These are phyloP conservation scores for Furcasterigmium sp. DNA, from an alignment of 2,329 filamentous ascomycete species.

Conservation along the genomic window DNA sequence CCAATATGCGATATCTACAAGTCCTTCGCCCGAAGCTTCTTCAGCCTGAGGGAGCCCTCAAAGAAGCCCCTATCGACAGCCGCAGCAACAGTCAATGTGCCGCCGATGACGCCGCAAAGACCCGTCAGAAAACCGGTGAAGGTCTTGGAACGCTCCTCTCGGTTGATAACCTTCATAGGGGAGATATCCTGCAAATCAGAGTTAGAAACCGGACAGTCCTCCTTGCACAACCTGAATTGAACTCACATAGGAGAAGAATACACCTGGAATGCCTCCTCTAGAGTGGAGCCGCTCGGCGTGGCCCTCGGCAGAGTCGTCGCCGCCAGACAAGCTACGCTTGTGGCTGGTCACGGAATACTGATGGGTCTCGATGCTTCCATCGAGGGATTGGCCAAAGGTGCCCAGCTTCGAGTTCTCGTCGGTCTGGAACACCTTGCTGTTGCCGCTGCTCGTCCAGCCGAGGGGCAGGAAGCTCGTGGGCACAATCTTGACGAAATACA, in stretches of 20 bases:
- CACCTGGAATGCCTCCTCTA: slow-evolving; percentile 85
- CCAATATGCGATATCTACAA: slow-evolving; percentile 28
- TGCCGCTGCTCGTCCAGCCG: slow-evolving; percentile 68
- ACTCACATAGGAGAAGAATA: slow-evolving; percentile 96
- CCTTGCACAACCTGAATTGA: not conserved
- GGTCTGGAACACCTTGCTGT: slow-evolving; percentile 22
- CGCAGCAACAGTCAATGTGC: slow-evolving; percentile 91
- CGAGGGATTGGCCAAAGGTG: slow-evolving; percentile 56
- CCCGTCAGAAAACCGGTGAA: slow-evolving; percentile 91
- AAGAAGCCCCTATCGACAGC: slow-evolving; percentile 89
- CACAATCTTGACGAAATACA: slow-evolving; percentile 99
- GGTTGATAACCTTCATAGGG: slow-evolving; percentile 99
- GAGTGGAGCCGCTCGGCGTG: slow-evolving; percentile 91
- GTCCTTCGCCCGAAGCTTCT: slow-evolving; percentile 73
- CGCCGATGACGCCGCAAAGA: slow-evolving; percentile 89
- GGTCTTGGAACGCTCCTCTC: slow-evolving; percentile 82
- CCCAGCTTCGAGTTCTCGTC: slow-evolving; percentile 61
- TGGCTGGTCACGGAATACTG: slow-evolving; percentile 98
- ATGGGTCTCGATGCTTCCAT: slow-evolving; percentile 91
- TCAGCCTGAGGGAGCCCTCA: slow-evolving; percentile 77
- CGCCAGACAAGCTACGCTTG: slow-evolving; percentile 80
- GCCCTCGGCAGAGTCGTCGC: slow-evolving; percentile 78
- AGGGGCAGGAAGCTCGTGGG: slow-evolving; percentile 91
- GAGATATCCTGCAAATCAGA: slow-evolving; percentile 73
- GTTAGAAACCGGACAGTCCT: slow-evolving; percentile 14